Base-by-base conservation (phyloP, 345 rosid species). In the Hirschfeldia incana region DNA sequence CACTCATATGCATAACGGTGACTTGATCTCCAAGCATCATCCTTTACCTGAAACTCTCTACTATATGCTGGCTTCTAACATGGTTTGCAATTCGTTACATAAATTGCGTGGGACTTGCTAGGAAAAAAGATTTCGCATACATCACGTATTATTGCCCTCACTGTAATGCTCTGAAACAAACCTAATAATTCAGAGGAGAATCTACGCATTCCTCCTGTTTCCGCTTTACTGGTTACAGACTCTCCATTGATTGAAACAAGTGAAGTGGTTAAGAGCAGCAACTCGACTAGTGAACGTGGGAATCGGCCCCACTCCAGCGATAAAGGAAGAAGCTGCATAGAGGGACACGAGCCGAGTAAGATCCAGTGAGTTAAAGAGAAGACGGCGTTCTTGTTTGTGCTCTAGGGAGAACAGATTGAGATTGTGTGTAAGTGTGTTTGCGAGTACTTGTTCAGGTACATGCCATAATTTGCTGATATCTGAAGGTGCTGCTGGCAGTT, bases 101-200 rank as follows among this genome's bases (percentile, higher is more conserved):
- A 10, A 10, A 37, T 37, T 11, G 51, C n/a, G 55, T 85, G 92
- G 98, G 98, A 78, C 95, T 92, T 70, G 89, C 88, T 9, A 77
- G 89, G 84, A 92, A 89, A 83, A 97, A 91, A 84, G 98, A 94
- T 79, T 92, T 88, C n/a, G 88, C 90, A 0, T 91, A 82, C 67
- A 84, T 90, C 6, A 91, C 95, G 17, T 94, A 92, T 65, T 92
- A 88, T 83, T 92, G 97, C 81, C 98, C 98, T 30, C 97, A 90
- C 79, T 94, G 98, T 58, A 85, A 67, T 7, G 97, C 91, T 42
- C 88, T 94, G 55, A 94, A 92, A 2, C 76, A 86, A 55, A 83
- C 89, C 91, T 8, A 88, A 85, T 73, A 81, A 86, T 78, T 69
- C 74, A 30, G 89, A 75, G 11, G 93, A 80, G 34, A 68, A 9